These are phyloP conservation scores for Raffaelea arxii DNA, from an alignment of 2,329 filamentous ascomycete species.

Conservation along the genomic window DNA sequence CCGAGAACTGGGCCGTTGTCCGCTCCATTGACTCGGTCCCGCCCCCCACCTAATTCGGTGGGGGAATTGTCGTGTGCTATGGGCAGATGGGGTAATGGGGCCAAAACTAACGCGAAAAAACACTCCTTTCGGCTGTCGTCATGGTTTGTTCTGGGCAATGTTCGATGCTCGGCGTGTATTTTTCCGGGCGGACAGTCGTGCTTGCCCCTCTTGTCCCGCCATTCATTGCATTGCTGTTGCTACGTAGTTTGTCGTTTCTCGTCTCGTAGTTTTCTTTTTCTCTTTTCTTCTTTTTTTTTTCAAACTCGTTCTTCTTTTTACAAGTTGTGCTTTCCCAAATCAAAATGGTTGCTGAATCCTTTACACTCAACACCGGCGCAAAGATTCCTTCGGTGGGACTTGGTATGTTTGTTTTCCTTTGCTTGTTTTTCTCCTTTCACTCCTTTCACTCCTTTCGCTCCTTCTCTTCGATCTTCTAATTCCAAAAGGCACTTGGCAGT, in stretches of 20 bases:
- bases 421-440: background rate
- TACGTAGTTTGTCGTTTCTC: background rate
- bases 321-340: background rate
- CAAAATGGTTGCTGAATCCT: slow-evolving; percentile 44
- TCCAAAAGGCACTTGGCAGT: slow-evolving; percentile 53
- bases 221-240: too few relatives aligned
- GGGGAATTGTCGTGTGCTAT: too few relatives aligned
- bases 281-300: background rate
- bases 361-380: slow-evolving; percentile 55
- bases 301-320: background rate
- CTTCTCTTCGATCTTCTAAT: background rate
- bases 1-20: background rate
- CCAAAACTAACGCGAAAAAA: background rate
- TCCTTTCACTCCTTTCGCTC: background rate
- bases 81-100: background rate
- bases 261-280: background rate
- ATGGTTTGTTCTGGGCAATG: too few relatives aligned
- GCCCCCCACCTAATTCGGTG: too few relatives aligned
- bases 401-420: slow-evolving; percentile 28
- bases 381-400: slow-evolving; percentile 55
- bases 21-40: too few relatives aligned
- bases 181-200: too few relatives aligned
- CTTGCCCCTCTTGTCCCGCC: too few relatives aligned
- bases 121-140: too few relatives aligned
- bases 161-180: too few relatives aligned